Percentiles rank a stretch among this genome's conserved stretches.
These are phyloP conservation scores for Farysia itapuensis DNA, from an alignment of 1,284 basidiomycete species.

Conservation along the genomic window DNA sequence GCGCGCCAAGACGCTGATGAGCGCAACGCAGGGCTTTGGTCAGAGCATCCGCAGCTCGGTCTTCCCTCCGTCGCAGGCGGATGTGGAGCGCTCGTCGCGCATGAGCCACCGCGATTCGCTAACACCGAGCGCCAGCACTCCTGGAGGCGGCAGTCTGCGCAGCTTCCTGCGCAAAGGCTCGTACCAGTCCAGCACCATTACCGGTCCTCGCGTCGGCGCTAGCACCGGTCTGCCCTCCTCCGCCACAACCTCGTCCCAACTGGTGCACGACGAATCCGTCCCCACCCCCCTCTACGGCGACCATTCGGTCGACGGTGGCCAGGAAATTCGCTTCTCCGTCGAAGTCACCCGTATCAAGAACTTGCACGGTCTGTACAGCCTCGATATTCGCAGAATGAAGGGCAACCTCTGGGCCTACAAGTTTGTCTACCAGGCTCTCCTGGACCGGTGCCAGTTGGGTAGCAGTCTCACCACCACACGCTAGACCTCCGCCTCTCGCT, in stretches of 20 bases:
- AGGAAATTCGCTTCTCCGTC: conserved; percentile 57
- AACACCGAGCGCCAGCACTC: conserved; percentile 21
- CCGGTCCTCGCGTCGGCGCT: conserved; percentile 7
- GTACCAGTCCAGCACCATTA: conserved; percentile 18
- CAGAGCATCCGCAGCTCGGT: conserved; percentile 51
- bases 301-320: conserved; percentile 50
- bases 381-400: conserved; percentile 57
- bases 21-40: conserved; percentile 48
- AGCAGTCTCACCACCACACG: background rate
- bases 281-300: conserved; percentile 55
- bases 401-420: conserved; percentile 58
- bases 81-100: conserved; percentile 42
- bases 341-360: conserved; percentile 57
- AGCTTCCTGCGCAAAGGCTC: conserved; percentile 47
- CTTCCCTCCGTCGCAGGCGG: conserved; percentile 51
- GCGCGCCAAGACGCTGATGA: conserved; percentile 47
- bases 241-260: conserved; percentile 2
- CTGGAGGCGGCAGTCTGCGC: conserved; percentile 30
- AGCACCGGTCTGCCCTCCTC: conserved; percentile 3
- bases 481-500: too few relatives aligned
- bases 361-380: conserved; percentile 53
- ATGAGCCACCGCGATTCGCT: conserved; percentile 19
- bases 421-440: conserved; percentile 54
- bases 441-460: conserved; percentile 39
- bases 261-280: conserved; percentile 21